Base-by-base conservation (phyloP, 1,284 basidiomycete species). In the Rhizopogon hawkerae region DNA sequence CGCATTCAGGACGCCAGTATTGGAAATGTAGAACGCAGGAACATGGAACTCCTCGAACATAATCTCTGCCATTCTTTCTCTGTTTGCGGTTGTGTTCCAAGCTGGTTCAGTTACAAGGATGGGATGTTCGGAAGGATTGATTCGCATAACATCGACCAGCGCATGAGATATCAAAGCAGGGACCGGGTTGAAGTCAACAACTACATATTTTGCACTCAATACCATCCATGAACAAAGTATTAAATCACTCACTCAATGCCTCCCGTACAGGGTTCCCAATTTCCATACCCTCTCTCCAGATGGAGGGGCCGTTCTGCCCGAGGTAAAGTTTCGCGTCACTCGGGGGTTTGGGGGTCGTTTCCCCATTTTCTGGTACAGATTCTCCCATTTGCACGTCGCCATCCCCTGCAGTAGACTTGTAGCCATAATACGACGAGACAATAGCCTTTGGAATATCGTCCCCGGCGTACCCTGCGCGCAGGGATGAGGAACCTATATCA, bases 11-110 rank as follows among this genome's bases (percentile, higher is more conserved):
- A 98, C 95, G n/a, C 90, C 88, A 21, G 89, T 87, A 63, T 98
- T 97, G 31, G 95, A 93, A 46, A 97, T 89, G 66, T 98, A 99
- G 70, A 96, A 93, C 1, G 95, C 96, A 2, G 96, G 96, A 6
- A 87, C 89, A 46, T 90, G 75, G 60, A 97, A 93, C 54, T 94
- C 87, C 69, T 99, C 96, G 63, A 98, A 98, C 71, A 95, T 92
- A 50, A 98, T 85, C 69, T 98, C 92, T 10, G 92, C 89, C 83
- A 98, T 88, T 45, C 84, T 78, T 69, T 98, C 93, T 43, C 95
- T 75, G 60, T 94, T 92, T 16, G 84, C 83, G 26, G 83, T 74
- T 0, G 92, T 89, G 64, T 97, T 98, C 93, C 95, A 98, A 3
- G 94, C 85, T 1, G 94, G 89, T 66, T 99, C 96, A 1, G 96